Evolutionary conservation across 805 yeast genomes (phyloP).

Genomic region (Candida chauliodis): DNA sequence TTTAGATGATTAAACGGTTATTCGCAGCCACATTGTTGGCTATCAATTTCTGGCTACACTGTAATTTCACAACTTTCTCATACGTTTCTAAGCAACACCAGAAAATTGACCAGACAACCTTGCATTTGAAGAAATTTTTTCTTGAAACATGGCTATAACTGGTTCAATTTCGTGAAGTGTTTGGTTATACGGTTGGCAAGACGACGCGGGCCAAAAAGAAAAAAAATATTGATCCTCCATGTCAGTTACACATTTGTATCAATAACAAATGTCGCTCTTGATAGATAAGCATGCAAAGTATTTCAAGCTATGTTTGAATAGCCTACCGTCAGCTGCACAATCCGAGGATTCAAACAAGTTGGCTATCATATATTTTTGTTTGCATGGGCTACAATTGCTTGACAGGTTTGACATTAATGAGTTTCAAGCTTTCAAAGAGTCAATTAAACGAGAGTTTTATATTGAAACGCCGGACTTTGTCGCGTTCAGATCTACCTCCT

Average conservation of each 20-base stretch:
- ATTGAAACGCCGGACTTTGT: slow-evolving; percentile 28
- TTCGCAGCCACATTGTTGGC: too few relatives aligned
- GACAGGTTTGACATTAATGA: slow-evolving; percentile 21
- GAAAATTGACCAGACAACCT: too few relatives aligned
- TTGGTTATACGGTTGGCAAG: background rate
- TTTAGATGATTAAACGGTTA: too few relatives aligned
- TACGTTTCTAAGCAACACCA: too few relatives aligned
- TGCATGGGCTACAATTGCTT: slow-evolving; percentile 57
- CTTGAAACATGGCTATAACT: background rate
- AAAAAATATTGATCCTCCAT: too few relatives aligned
- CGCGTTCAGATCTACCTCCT: slow-evolving; percentile 57
- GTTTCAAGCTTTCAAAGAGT: slow-evolving; percentile 19
- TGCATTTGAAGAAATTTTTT: too few relatives aligned
- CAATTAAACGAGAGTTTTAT: slow-evolving; percentile 46
- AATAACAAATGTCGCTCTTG: slow-evolving; percentile 11
- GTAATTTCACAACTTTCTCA: too few relatives aligned
- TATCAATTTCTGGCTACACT: too few relatives aligned
- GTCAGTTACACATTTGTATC: too few relatives aligned
- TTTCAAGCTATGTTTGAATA: slow-evolving; percentile 47
- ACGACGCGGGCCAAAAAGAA: background rate
- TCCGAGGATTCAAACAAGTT: slow-evolving; percentile 66
- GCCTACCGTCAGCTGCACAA: slow-evolving; percentile 56
- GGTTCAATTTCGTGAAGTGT: background rate
- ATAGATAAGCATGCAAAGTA: slow-evolving; percentile 38
- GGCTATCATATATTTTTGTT: slow-evolving; percentile 66